phyloP scores from a whole-genome alignment of 352 stramenopile genomes.

The Phytophthora macrochlamydospora region DNA sequence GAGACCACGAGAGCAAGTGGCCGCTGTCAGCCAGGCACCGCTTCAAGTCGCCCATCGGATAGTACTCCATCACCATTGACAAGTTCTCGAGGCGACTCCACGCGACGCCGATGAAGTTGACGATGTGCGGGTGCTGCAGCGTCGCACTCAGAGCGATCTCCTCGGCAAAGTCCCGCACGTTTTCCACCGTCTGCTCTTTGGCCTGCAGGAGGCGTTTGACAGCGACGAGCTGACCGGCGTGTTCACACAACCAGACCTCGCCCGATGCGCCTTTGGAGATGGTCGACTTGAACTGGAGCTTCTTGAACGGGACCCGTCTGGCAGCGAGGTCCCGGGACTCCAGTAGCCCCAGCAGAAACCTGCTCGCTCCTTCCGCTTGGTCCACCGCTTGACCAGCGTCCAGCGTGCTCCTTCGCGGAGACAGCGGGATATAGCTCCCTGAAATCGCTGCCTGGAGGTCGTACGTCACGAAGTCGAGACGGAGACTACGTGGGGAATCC shows the following conservation, averaged over 20 bases:
- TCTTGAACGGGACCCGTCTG: slow-evolving; percentile 29
- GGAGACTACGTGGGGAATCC: slow-evolving; percentile 4
- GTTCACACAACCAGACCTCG: slow-evolving; percentile 55
- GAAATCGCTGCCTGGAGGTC: neutral
- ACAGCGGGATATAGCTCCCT: slow-evolving; percentile 11
- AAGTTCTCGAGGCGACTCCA: slow-evolving; percentile 50
- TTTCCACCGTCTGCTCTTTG: slow-evolving; percentile 34
- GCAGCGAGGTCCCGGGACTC: slow-evolving; percentile 16
- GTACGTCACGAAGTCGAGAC: slow-evolving; percentile 1
- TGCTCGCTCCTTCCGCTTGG: slow-evolving; percentile 21
- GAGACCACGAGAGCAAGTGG: slow-evolving; percentile 34
- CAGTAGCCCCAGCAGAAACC: slow-evolving; percentile 24
- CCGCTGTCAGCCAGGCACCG: slow-evolving; percentile 24
- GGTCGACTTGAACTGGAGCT: slow-evolving; percentile 6
- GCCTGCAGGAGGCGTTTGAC: slow-evolving; percentile 44
- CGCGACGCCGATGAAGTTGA: slow-evolving; percentile 58
- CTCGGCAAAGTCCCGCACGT: slow-evolving; percentile 43
- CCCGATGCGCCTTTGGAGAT: slow-evolving; percentile 40
- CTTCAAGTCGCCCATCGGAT: slow-evolving; percentile 27
- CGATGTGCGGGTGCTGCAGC: slow-evolving; percentile 56
- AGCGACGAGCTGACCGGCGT: slow-evolving; percentile 42
- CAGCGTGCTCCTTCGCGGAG: slow-evolving; percentile 5
- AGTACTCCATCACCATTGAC: slow-evolving; percentile 41
- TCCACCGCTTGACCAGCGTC: slow-evolving; percentile 3
- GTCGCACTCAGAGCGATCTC: slow-evolving; percentile 65